Base-by-base conservation (phyloP, 2,329 filamentous ascomycete genomes). In the Aspergillus sp. region DNA sequence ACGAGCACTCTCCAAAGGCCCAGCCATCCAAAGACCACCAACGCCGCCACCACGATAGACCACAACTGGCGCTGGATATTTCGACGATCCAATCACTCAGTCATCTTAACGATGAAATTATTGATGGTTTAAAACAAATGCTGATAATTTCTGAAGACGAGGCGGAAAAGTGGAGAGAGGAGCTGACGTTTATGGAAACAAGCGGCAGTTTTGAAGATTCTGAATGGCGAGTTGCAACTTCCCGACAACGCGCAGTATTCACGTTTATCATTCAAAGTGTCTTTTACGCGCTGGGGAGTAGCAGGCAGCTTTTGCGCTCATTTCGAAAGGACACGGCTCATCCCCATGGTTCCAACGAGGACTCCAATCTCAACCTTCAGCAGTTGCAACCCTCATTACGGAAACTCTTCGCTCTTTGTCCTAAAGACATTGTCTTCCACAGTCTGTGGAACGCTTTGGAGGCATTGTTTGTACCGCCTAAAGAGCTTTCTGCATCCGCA, bases 261-360 rank as follows among this genome's bases (percentile, higher is more conserved):
- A 67, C 73, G 5, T 80, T 79, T 58, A 59, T 79, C 51, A 68
- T 72, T 7, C 79, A 80, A 59, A 79, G 77, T 54, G 69, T 79
- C 1, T 76, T 73, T 57, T 80, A 75, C 59, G 70, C 76, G 13
- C 59, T 81, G 45, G 74, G 77, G 59, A 73, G 67, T 51, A 70
- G 75, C 20, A 69, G 63, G 30, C 73, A 77, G 46, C 70, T 80
- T 9, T 51, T 79, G 4, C 66, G 60, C 40, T 79, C 78, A 8
- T 79, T 80, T 64, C 66, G 70, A 52, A 61, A 58, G 27, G 62
- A 66, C 39, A 24, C 54, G n/a, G 51, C 58, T 34, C 51, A 55
- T 2, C 44, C 51, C 4, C 56, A 48, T 19, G 48, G 56, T 20
- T 46, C 41, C 19, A 52, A 27, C 40, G 22, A 54, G 13, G 24